Evolutionary conservation across 2,329 filamentous ascomycete genomes (phyloP), one percentile per base, ranked within the genome.

Genomic region (Hymenoscyphus albidus): DNA sequence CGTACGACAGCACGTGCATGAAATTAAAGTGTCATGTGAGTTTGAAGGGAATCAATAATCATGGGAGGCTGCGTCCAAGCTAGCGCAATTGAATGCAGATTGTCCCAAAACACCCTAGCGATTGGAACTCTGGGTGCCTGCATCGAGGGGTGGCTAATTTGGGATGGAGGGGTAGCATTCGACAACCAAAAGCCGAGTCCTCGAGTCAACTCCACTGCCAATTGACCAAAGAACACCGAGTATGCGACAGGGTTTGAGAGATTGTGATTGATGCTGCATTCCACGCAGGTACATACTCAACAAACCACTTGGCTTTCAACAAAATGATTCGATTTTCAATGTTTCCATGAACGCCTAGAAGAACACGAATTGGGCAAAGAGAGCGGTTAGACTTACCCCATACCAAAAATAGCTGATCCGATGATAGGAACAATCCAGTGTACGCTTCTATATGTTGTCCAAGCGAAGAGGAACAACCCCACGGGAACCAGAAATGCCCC

Each of bases 391-490:
- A 82, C 87, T 80, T 80, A 90, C 86, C 85, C 90, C 74, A 82
- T 80, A 64, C 88, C 90, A 78, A 93, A 93, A 56, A 93, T 79
- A 54, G 76, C 82, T 35, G 87, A 89, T 22, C 88, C 90, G 77
- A 93, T 88, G 69, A 92, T 88, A 32, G 90, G 88, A 57, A 88
- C 82, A 67, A 91, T 89, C 88, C 88, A 94, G 77, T 92, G 89
- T 59, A 97, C 84, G 70, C 77, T 83, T 1, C 87, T 77, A 75
- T 88, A 93, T 14, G 90, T 89, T 4, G 91, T 93, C 90, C 92
- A 97, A 16, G 87, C 92, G 77, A 97, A 97, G 78, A 91, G 90
- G 76, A 97, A 96, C 16, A 98, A 78, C 6, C 92, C 91, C 63
- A 90, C 80, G 5, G 93, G 91, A 39, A 95, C 91, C 10, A 96